A percentile compares a stretch with the other conserved stretches of the same genome.
Conservation (phyloP, 2,329 filamentous ascomycete genomes). For the Phoma sp. region DNA sequence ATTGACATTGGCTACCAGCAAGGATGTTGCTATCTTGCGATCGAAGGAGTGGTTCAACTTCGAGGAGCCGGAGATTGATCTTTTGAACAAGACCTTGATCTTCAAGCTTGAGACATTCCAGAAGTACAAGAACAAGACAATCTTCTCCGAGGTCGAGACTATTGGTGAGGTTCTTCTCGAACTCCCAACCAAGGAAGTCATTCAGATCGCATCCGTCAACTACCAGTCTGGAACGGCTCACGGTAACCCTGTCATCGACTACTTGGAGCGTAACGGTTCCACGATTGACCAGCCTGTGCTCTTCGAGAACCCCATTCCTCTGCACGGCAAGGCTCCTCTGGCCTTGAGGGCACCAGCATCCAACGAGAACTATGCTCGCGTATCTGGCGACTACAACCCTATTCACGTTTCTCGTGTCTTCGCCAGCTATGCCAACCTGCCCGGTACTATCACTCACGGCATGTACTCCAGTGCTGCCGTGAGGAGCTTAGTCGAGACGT, state of each 20-base stretch:
- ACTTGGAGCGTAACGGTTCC: constrained; percentile 87
- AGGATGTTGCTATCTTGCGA: constrained; percentile 90
- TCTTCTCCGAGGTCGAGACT: constrained; percentile 92
- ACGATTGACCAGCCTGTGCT: constrained; percentile 95
- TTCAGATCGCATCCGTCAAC: constrained; percentile 96
- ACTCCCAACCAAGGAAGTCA: constrained; percentile 94
- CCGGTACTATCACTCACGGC: constrained; percentile 96
- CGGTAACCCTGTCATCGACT: constrained; percentile 96
- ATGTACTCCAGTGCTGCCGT: constrained; percentile 99
- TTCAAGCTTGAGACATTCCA: constrained; percentile 95
- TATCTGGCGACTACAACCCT: constrained; percentile 98
- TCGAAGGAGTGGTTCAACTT: constrained; percentile 98
- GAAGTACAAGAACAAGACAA: constrained; percentile 91
- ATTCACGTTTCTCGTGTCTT: constrained; percentile 98
- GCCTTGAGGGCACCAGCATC: constrained; percentile 89
- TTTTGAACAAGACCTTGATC: constrained; percentile 90
- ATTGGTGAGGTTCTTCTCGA: constrained; percentile 91
- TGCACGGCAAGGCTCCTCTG: constrained; percentile 90
- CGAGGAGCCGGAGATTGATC: constrained; percentile 82
- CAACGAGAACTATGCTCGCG: constrained; percentile 96
- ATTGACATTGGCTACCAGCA: constrained; percentile 82
- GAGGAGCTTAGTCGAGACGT: constrained; percentile 94
- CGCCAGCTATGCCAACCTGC: constrained; percentile 91
- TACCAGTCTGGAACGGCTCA: constrained; percentile 92
- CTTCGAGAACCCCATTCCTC: constrained; percentile 96